Conservation (phyloP, 225 moss, liverwort and hornwort genomes). For the Antitrichia curtipendula region DNA sequence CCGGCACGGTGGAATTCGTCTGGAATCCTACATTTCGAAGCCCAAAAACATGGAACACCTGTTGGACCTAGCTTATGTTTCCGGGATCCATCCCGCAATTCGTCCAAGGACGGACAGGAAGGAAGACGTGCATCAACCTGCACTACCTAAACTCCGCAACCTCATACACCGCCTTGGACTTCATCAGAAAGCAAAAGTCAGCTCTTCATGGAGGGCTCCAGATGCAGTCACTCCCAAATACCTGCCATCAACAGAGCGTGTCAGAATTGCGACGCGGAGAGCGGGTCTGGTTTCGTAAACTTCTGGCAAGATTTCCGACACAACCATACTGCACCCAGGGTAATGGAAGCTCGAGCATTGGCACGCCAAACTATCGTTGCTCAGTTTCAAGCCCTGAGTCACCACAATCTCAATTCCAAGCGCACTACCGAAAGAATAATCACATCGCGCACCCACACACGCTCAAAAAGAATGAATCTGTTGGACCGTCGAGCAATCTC, state of each 20-base stretch:
- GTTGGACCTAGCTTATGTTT: not conserved
- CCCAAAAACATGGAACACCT: not conserved
- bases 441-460: not conserved
- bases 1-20: not conserved
- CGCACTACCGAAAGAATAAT: not conserved
- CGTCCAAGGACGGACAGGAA: not conserved
- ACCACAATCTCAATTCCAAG: not conserved
- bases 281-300: not conserved
- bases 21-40: not conserved
- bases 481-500: not conserved
- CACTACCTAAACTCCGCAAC: not conserved
- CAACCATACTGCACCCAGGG: not conserved
- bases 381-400: not conserved
- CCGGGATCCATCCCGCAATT: not conserved
- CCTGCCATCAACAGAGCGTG: conserved; percentile 1
- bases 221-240: not conserved
- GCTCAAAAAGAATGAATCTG: not conserved
- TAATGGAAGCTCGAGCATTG: not conserved
- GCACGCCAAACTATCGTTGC: not conserved
- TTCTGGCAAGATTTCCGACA: not conserved
- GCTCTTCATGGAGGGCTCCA: not conserved
- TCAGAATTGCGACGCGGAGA: not conserved
- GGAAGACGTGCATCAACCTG: not conserved
- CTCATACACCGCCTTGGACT: not conserved
- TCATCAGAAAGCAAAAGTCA: not conserved